Base-by-base conservation (phyloP, 371 early-diverging fungal genomes). In the Mortierella sp. region DNA sequence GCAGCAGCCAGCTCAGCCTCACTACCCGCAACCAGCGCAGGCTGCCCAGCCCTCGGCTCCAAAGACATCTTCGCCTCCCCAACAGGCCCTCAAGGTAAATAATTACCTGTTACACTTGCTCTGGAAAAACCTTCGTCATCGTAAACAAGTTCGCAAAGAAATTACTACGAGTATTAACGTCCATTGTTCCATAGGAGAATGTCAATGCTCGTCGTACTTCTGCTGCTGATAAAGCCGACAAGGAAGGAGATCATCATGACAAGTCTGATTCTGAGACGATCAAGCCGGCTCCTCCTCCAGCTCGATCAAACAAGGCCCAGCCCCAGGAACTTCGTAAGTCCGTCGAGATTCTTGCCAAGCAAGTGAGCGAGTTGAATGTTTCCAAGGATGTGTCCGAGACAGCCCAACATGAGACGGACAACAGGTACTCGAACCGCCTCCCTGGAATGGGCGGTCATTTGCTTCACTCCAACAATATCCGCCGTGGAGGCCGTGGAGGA, bases 311-410 rank as follows among this genome's bases (percentile, higher is more conserved):
- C 17, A 70, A 64, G 70, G 51, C 44, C 24, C 70, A 80, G 51
- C 56, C 71, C 28, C 70, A 80, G 41, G 80, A 73, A 48, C 61
- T 76, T 6, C 70, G 71, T 50, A 72, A 81, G 31, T 83, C 87
- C 4, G 85, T 87, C 27, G 86, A 87, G 34, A 79, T 80, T 28
- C 75, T 87, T 50, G 87, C 85, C 50, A 86, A 86, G 69, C 83
- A 84, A 60, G 85, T 86, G 41, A 85, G 87, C 56, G 87, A 85
- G 64, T 60, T 85, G 44, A 82, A 82, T 49, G 65, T 81, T 23
- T 66, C 72, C 37, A 62, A 67, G 50, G 78, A 80, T 11, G 76
- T 54, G 12, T 42, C 78, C 6, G 78, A 73, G 49, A 46, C 70
- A 15, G 49, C 51, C 26, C 64, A 42, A 19, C 62, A 70, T 9